Conservation (phyloP, 23 red algal species). For the Agarophyton chilense region DNA sequence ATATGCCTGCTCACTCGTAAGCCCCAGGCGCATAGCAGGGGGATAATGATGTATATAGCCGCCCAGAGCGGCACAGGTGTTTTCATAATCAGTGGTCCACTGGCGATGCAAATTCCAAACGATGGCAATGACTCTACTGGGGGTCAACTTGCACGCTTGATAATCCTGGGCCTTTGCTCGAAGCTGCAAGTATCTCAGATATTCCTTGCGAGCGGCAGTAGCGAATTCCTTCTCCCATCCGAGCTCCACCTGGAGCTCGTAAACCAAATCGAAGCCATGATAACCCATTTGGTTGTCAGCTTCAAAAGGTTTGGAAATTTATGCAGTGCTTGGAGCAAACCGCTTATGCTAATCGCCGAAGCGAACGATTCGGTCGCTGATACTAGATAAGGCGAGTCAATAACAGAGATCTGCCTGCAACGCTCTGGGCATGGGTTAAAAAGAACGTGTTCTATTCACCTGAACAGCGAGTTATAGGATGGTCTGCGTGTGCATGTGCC, state of each 20-base stretch:
- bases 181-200: conserved; percentile 47
- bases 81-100: conserved; percentile 57
- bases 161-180: conserved; percentile 48
- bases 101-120: conserved; percentile 66
- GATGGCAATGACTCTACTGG: conserved; percentile 49
- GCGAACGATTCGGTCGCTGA: not conserved
- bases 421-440: not conserved
- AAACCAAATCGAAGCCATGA: conserved; percentile 31
- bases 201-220: conserved; percentile 34
- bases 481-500: not conserved
- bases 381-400: not conserved
- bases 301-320: not conserved
- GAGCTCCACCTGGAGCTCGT: conserved; percentile 63
- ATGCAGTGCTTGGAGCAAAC: not conserved
- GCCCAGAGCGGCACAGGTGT: conserved; percentile 37
- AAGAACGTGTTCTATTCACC: not conserved
- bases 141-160: conserved; percentile 52
- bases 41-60: conserved; percentile 72
- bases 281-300: not conserved
- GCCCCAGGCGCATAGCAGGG: conserved; percentile 56
- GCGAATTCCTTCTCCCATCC: conserved; percentile 59
- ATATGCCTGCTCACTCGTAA: conserved; percentile 54
- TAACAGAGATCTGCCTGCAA: not conserved
- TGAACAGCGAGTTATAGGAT: not conserved
- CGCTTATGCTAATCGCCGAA: not conserved